Evolutionary conservation across 345 rosid species (phyloP).

Genomic region (Durio zibethinus): DNA sequence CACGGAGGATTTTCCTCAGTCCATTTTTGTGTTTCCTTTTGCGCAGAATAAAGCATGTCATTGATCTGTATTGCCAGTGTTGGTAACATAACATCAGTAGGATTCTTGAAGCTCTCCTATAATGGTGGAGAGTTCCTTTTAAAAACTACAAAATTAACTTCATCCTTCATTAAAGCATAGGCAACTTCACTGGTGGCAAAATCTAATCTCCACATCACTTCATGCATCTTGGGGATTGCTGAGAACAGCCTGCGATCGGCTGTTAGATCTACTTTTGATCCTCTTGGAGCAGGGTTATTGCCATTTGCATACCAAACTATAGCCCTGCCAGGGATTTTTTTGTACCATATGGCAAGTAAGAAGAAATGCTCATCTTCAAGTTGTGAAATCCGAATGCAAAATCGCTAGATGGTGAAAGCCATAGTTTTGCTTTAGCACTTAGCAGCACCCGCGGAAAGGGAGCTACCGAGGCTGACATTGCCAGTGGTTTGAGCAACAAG

Average conservation of each 20-base stretch:
- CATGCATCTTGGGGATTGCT: neutral
- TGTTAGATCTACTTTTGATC: too few relatives aligned
- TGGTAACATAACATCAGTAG: slow-evolving; percentile 34
- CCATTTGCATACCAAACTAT: slow-evolving; percentile 21
- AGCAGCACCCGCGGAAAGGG: neutral
- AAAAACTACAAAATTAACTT: neutral
- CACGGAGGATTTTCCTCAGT: too few relatives aligned
- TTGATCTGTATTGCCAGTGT: slow-evolving; percentile 16
- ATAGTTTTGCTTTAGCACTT: slow-evolving; percentile 1
- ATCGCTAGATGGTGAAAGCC: slow-evolving; percentile 23
- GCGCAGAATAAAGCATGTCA: slow-evolving; percentile 18
- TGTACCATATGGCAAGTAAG: slow-evolving; percentile 19
- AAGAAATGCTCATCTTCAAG: too few relatives aligned
- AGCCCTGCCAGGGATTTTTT: slow-evolving; percentile 23
- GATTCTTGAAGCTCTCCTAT: slow-evolving; percentile 3
- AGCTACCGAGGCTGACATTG: neutral
- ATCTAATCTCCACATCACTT: slow-evolving; percentile 23
- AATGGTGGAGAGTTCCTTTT: neutral
- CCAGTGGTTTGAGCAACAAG: neutral
- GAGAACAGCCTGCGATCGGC: too few relatives aligned
- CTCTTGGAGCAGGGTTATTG: neutral
- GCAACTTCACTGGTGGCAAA: neutral
- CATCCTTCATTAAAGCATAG: slow-evolving; percentile 22
- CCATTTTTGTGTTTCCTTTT: neutral
- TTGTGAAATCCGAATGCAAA: too few relatives aligned